Evolutionary conservation across 2,329 filamentous ascomycete species (phyloP).

Genomic region (Diatrype stigma): DNA sequence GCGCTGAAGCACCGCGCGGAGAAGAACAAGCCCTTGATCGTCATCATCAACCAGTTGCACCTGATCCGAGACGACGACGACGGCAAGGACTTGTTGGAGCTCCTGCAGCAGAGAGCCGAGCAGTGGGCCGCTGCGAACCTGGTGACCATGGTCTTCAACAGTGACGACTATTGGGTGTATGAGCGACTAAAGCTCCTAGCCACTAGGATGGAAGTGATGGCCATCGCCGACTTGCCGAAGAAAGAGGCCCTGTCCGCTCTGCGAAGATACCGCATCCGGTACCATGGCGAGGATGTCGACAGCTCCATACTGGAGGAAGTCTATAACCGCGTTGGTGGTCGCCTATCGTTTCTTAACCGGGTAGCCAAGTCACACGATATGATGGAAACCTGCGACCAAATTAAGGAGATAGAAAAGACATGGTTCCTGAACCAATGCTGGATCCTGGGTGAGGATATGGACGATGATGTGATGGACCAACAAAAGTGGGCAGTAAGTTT

Average conservation of each 20-base stretch:
- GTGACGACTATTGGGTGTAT: constrained; percentile 98
- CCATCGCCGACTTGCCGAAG: constrained; percentile 79
- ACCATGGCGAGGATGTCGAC: constrained; percentile 61
- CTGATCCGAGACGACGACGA: constrained; percentile 87
- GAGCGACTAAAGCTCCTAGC: constrained; percentile 89
- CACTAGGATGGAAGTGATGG: constrained; percentile 90
- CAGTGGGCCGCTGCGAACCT: constrained; percentile 92
- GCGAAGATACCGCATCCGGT: constrained; percentile 73
- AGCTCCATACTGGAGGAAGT: constrained; percentile 64
- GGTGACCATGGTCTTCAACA: constrained; percentile 91
- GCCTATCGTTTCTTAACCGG: constrained; percentile 80
- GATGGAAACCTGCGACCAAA: constrained; percentile 69
- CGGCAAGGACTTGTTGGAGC: constrained; percentile 86
- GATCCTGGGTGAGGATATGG: constrained; percentile 73
- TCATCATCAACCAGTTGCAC: constrained; percentile 94
- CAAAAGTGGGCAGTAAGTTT: constrained; percentile 86
- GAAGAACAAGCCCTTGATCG: constrained; percentile 67
- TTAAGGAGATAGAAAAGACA: constrained; percentile 67
- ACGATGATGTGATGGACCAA: constrained; percentile 97
- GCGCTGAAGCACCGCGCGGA: constrained; percentile 65
- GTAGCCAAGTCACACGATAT: constrained; percentile 86
- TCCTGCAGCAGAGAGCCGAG: constrained; percentile 92
- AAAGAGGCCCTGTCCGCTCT: constrained; percentile 72
- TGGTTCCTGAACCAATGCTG: constrained; percentile 80
- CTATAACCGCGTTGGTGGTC: constrained; percentile 82